Base-by-base conservation (phyloP, 75 land plant genomes). In the Pinus tabuliformis region DNA sequence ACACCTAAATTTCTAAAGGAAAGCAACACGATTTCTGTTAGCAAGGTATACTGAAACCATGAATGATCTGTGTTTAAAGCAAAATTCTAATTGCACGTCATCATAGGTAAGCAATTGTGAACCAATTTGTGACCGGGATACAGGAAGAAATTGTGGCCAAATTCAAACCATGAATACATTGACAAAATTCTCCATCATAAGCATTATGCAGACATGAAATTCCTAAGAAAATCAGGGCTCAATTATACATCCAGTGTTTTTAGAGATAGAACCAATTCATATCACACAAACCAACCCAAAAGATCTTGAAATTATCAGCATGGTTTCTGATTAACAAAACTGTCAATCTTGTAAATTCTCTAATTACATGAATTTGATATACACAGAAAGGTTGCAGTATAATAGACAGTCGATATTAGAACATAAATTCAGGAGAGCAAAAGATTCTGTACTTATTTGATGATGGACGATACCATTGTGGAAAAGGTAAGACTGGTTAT, bases 1-100 rank as follows among this genome's bases (percentile, higher is more conserved):
- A 30, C 92, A 94, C 61, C 84, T 85, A 77, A 96, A 86, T 90
- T 92, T 92, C 99, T 87, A 72, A 16, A 72, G 36, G 39, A 64
- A 11, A 64, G 36, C 39, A 64, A 15, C 15, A 6, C 39, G 5
- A 64, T 5, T 16, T 64, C 17, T 33, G 18, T 64, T 64, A 64
- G 68, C 36, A 33, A 64, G 39, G 36, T 30, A 12, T 24, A 64
- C 33, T 64, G 39, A 16, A 33, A 16, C 20, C 6, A 6, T 64
- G 68, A 18, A 64, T 64, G 33, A 64, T 14, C 5, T 30, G 6
- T 30, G 6, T 33, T 64, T 15, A 16, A 5, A 15, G 49, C 7
- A 33, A 64, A 16, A 16, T 30, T 33, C 15, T 64, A 64, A 64
- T 64, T 64, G 39, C n/a, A 64, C 16, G 20, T 64, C 15, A 64